These are phyloP conservation scores for Neobulgaria alba DNA, from an alignment of 2,329 filamentous ascomycete genomes.

Conservation along the genomic window DNA sequence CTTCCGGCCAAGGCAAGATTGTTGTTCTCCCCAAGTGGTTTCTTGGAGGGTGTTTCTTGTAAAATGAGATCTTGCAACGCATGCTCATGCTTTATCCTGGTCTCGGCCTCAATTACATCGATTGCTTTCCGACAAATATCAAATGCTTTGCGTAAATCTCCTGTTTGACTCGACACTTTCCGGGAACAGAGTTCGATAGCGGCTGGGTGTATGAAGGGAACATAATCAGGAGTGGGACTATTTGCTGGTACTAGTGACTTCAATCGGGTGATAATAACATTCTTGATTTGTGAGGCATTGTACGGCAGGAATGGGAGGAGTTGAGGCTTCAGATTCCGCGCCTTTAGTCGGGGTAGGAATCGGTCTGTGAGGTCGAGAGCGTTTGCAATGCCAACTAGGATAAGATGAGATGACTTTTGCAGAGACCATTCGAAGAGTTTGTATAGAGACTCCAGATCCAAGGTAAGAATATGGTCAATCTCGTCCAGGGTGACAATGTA, in stretches of 20 bases:
- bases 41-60: constrained; percentile 60
- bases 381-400: constrained; percentile 90
- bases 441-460: constrained; percentile 85
- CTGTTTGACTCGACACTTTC: constrained; percentile 89
- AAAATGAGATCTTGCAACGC: constrained; percentile 47
- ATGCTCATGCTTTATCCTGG: constrained; percentile 62
- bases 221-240: constrained; percentile 44
- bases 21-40: constrained; percentile 69
- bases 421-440: constrained; percentile 96
- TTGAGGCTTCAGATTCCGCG: constrained; percentile 82
- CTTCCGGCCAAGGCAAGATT: constrained; percentile 44
- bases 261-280: constrained; percentile 77
- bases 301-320: constrained; percentile 91
- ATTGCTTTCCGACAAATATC: constrained; percentile 87
- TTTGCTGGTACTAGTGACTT: constrained; percentile 59
- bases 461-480: constrained; percentile 84
- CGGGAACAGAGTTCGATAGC: constrained; percentile 91
- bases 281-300: constrained; percentile 76
- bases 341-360: constrained; percentile 86
- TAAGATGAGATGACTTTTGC: constrained; percentile 66
- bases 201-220: constrained; percentile 88
- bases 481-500: constrained; percentile 90
- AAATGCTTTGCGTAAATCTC: constrained; percentile 89
- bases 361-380: constrained; percentile 92
- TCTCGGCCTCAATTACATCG: constrained; percentile 82